Conservation (phyloP, 108 stramenopile genomes). For the Skeletonema tropicum region DNA sequence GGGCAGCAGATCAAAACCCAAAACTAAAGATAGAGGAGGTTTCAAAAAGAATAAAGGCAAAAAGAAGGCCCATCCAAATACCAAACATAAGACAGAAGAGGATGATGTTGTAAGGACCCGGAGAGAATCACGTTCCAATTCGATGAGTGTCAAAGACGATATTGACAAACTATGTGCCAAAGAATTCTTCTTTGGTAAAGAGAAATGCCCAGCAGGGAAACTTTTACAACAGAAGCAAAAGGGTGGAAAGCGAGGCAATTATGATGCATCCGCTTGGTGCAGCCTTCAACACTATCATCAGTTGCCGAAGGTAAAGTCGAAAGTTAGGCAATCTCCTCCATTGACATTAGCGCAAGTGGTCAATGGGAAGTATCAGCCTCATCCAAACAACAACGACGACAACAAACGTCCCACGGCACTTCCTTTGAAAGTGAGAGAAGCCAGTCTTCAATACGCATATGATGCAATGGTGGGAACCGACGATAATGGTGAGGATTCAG, state of each 20-base stretch:
- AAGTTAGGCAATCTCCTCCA: slow-evolving; percentile 9
- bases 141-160: not conserved
- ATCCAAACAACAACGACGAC: not conserved
- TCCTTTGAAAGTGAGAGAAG: slow-evolving; percentile 26
- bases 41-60: slow-evolving; percentile 24
- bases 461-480: slow-evolving; percentile 13
- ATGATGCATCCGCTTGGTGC: slow-evolving; percentile 15
- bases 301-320: slow-evolving; percentile 29
- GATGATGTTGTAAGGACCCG: slow-evolving; percentile 6
- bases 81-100: slow-evolving; percentile 16
- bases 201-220: slow-evolving; percentile 19
- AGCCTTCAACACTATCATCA: slow-evolving; percentile 41
- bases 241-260: slow-evolving; percentile 17
- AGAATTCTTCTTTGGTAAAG: slow-evolving; percentile 46
- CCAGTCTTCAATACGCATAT: slow-evolving; percentile 24
- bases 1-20: slow-evolving; percentile 1
- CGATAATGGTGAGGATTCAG: slow-evolving; percentile 2
- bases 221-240: not conserved
- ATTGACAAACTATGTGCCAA: slow-evolving; percentile 18
- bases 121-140: slow-evolving; percentile 8
- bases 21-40: slow-evolving; percentile 18
- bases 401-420: slow-evolving; percentile 7
- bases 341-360: slow-evolving; percentile 41
- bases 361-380: slow-evolving; percentile 30
- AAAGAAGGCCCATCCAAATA: slow-evolving; percentile 42